Evolutionary conservation across 352 stramenopile genomes (phyloP), one percentile per base, ranked within the genome.

Genomic region (Globisporangium iwayamae): DNA sequence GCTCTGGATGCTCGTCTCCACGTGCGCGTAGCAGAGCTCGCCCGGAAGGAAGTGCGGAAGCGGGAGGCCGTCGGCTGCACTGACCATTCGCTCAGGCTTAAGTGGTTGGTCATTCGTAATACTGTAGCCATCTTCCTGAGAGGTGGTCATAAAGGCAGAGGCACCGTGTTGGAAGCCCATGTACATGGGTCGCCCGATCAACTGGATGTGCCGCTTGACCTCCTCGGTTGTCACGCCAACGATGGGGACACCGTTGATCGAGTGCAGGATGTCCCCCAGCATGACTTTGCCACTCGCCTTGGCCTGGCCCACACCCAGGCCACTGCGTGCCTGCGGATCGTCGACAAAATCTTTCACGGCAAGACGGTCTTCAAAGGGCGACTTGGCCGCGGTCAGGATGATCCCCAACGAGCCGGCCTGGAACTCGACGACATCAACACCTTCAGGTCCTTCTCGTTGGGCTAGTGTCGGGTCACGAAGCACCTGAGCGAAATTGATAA

Each of bases 201-300:
- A 71, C 52, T 92, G 79, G 46, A 94, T 82, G 47, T 89, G 83
- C 0, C 81, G 79, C 43, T 91, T 92, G 14, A 92, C 81, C 62
- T 93, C 86, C 68, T 93, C 85, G 1, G 86, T 91, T 1, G 81
- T 91, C 51, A 91, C 68, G 13, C 73, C 75, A 0, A 79, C 62
- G 61, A 93, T 88, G 14, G 80, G 78, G 0, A 93, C 80, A 8
- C 86, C 86, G 60, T 95, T 95, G 59, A 95, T 90, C 34, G 84
- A 91, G 63, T 93, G 76, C 13, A 95, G 59, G 4, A 93, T 62
- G 38, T 95, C 84, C 1, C 83, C 83, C 10, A 91, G 52, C 2
- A 63, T 63, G 14, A 95, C 78, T 57, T 82, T 79, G 0, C 83
- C 78, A 62, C 78, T 89, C 28, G 76, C 72, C 43, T 92, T 54